Evolutionary conservation across 805 yeast genomes (phyloP).

Genomic region (Metschnikowia borealis): DNA sequence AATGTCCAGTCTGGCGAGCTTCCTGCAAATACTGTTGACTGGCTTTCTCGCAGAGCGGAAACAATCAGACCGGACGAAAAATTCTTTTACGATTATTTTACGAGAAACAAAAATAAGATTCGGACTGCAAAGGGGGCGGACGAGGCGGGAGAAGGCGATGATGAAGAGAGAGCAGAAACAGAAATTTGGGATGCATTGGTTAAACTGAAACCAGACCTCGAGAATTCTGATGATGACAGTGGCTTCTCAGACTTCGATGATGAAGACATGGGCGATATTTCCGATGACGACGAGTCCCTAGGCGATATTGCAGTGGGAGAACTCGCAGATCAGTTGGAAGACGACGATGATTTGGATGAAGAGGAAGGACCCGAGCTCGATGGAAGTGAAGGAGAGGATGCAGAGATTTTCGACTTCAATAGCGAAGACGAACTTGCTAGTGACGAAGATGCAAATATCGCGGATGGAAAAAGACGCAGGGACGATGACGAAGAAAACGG

Average conservation of each 20-base stretch:
- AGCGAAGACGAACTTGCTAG: slow-evolving; percentile 9
- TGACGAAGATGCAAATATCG: slow-evolving; percentile 14
- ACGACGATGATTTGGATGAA: slow-evolving; percentile 27
- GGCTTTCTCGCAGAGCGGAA: slow-evolving; percentile 62
- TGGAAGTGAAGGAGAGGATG: slow-evolving; percentile 13
- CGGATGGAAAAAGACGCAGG: slow-evolving; percentile 23
- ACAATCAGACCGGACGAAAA: slow-evolving; percentile 82
- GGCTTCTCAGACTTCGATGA: slow-evolving; percentile 41
- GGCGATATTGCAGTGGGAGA: neutral
- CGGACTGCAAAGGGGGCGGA: slow-evolving; percentile 21
- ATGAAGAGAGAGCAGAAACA: slow-evolving; percentile 54
- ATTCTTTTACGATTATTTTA: slow-evolving; percentile 84
- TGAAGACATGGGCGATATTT: slow-evolving; percentile 37
- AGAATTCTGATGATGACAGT: slow-evolving; percentile 31
- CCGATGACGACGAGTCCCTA: slow-evolving; percentile 7
- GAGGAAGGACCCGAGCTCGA: slow-evolving; percentile 30
- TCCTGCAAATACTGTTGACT: slow-evolving; percentile 82
- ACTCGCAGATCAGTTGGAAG: slow-evolving; percentile 23
- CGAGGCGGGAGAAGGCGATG: slow-evolving; percentile 32
- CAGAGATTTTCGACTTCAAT: neutral
- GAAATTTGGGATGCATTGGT: slow-evolving; percentile 81
- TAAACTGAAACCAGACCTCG: slow-evolving; percentile 69
- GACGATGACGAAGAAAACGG: slow-evolving; percentile 27
- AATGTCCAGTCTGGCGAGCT: slow-evolving; percentile 35
- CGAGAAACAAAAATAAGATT: slow-evolving; percentile 47